Evolutionary conservation across 2,329 filamentous ascomycete genomes (phyloP).

Genomic region (Curvularia hawaiiensis): DNA sequence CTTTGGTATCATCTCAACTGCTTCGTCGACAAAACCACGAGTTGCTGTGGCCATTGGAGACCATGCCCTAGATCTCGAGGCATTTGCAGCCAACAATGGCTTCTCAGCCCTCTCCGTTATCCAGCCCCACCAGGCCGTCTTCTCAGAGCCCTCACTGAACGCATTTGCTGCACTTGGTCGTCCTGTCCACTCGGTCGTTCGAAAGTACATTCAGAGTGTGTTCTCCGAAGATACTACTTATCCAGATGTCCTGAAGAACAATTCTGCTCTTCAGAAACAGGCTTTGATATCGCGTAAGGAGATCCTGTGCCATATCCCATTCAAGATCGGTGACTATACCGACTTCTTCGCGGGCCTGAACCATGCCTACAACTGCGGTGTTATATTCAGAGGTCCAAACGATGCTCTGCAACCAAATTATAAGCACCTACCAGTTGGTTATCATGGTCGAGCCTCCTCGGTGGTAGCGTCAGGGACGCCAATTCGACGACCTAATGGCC

Average conservation of each 20-base stretch:
- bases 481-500: slow-evolving; percentile 74
- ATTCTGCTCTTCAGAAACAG: slow-evolving; percentile 60
- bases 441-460: slow-evolving; percentile 78
- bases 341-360: slow-evolving; percentile 84
- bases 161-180: slow-evolving; percentile 75
- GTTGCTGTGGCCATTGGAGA: slow-evolving; percentile 75
- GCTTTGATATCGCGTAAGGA: slow-evolving; percentile 64
- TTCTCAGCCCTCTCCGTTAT: slow-evolving; percentile 64
- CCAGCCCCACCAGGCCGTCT: slow-evolving; percentile 64
- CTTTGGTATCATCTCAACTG: slow-evolving; percentile 78
- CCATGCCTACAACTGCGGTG: slow-evolving; percentile 75
- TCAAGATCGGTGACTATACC: slow-evolving; percentile 82
- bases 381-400: slow-evolving; percentile 72
- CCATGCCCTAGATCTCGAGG: slow-evolving; percentile 70
- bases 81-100: slow-evolving; percentile 63
- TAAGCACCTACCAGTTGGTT: slow-evolving; percentile 78
- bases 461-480: slow-evolving; percentile 76
- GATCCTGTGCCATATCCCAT: slow-evolving; percentile 71
- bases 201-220: slow-evolving; percentile 70
- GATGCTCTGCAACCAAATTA: slow-evolving; percentile 83
- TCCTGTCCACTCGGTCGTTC: slow-evolving; percentile 69
- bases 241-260: slow-evolving; percentile 67
- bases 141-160: slow-evolving; percentile 70
- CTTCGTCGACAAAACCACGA: slow-evolving; percentile 60
- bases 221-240: slow-evolving; percentile 64